These are phyloP conservation scores for Fraxinus excelsior DNA, from an alignment of 257 asterid species.

Conservation along the genomic window DNA sequence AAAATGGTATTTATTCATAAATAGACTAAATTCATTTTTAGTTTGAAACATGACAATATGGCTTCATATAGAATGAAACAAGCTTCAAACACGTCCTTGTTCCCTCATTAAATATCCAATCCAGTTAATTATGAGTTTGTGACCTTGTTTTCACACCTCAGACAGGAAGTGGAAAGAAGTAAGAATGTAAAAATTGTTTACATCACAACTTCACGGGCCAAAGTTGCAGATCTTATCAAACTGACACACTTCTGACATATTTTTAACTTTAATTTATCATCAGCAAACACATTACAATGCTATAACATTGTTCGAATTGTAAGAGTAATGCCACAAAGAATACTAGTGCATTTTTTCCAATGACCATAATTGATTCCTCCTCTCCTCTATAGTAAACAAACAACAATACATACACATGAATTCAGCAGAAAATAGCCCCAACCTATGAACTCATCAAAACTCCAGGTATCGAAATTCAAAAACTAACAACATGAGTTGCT, in stretches of 20 bases:
- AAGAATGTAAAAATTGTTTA: neutral
- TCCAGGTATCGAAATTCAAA: neutral
- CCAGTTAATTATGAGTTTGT: neutral
- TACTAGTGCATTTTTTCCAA: neutral
- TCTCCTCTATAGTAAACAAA: neutral
- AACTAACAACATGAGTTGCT: neutral
- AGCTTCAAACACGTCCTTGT: neutral
- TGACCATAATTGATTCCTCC: too few species aligned
- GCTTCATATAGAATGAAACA: neutral
- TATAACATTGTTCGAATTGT: neutral
- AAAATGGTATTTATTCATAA: neutral
- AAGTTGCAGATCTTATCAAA: neutral
- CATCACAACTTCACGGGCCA: neutral
- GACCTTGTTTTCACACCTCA: neutral
- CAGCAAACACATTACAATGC: neutral
- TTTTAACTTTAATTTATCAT: too few species aligned
- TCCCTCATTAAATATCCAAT: neutral
- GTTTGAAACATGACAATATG: neutral
- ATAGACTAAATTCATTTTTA: neutral
- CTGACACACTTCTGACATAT: neutral
- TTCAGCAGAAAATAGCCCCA: neutral
- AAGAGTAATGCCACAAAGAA: neutral
- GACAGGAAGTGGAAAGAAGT: neutral
- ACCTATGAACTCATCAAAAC: neutral
- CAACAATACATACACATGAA: too few species aligned